Base-by-base conservation (phyloP, 2,329 filamentous ascomycete genomes). In the Diaporthe amygdali region DNA sequence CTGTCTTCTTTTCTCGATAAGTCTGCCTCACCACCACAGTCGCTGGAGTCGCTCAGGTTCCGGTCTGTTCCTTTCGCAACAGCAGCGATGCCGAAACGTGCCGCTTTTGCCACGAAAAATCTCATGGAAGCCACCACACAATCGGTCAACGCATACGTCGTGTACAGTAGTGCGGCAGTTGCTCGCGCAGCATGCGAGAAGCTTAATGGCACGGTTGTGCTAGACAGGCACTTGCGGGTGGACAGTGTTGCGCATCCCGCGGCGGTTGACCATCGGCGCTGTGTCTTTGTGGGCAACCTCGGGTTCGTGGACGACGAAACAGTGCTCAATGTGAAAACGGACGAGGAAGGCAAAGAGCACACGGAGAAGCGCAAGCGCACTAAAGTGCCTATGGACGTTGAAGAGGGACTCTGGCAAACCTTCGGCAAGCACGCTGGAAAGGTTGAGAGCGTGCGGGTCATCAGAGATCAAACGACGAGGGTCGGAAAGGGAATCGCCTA, bases 401-500 rank as follows among this genome's bases (percentile, higher is more conserved):
- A 98, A 81, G 96, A 99, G 84, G 96, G 96, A 7, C 88, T 97
- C 2, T 97, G 95, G 95, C 88, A 91, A 55, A 91, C 92, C 25
- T 97, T 97, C 78, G 84, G 87, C 72, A 90, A 93, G 79, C 81
- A 87, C 66, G 91, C 88, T 73, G 95, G 96, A 75, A 93, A 89
- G 74, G 93, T 99, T 15, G 96, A 99, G 82, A 97, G 92, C 78
- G 97, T 99, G 44, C 93, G 96, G 41, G 95, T 99, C 25, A 90
- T 98, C 64, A 91, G 96, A 69, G 96, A 99, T 78, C 87, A 93
- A 74, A 92, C 93, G 75, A 99, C 97, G 9, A 90, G 97, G 63
- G 94, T 99, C 37, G 95, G 96, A 77, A 99, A 99, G 81, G 96
- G 96, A 5, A 94, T 99, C 79, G 97, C 97, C 73, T 99, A 99